Percentiles rank a stretch among this genome's conserved stretches.
Conservation (phyloP, 192 early-diverging fungal genomes). For the Piromyces finnis region DNA sequence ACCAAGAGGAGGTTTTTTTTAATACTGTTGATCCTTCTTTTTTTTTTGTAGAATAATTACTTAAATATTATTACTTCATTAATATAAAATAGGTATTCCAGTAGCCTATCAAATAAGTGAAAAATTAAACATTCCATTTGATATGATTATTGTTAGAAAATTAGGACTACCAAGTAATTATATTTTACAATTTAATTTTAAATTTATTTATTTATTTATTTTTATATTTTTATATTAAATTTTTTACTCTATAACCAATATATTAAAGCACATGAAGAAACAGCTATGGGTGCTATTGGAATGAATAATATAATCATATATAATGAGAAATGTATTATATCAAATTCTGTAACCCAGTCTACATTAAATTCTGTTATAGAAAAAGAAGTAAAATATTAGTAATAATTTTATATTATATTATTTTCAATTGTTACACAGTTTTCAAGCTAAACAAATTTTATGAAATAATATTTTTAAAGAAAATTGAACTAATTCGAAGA, state of each 20-base stretch:
- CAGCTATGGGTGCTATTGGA: not conserved
- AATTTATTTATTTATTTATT: too few species aligned
- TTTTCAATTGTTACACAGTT: too few species aligned
- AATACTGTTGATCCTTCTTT: too few species aligned
- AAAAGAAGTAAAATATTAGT: not conserved
- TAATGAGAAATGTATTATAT: not conserved
- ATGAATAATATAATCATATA: not conserved
- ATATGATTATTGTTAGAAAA: not conserved
- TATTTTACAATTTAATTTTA: too few species aligned
- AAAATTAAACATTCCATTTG: not conserved
- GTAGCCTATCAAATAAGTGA: not conserved
- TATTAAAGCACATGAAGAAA: not conserved
- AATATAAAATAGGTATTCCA: not conserved
- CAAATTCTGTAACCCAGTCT: not conserved
- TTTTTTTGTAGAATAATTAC: too few species aligned
- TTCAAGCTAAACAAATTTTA: too few species aligned
- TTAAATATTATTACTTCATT: too few species aligned
- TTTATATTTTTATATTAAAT: too few species aligned
- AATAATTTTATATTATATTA: too few species aligned
- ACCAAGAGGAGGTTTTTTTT: not conserved
- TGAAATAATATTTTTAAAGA: not conserved
- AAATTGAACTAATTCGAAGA: not conserved
- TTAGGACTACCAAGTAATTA: not conserved
- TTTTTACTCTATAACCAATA: too few species aligned
- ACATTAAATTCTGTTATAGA: not conserved